phyloP scores from a whole-genome alignment of 148 eudicot species.

The Heliosperma pusillum region DNA sequence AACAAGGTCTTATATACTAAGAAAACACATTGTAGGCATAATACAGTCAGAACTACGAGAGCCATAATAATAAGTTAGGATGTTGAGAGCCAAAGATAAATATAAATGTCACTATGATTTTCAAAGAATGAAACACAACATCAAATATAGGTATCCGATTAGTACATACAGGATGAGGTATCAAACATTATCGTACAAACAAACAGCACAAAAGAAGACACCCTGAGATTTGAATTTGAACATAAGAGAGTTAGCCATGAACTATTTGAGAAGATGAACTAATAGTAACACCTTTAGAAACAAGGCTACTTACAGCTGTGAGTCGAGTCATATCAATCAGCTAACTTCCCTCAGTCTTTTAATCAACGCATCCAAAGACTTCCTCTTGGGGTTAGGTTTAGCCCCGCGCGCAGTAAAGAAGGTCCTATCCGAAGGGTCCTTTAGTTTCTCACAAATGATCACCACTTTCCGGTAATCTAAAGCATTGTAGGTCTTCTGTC shows the following conservation, averaged over 20 bases:
- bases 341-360: conserved; percentile 89
- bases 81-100: not conserved
- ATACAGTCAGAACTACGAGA: no score
- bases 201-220: conserved; percentile 9
- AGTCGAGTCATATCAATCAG: conserved; percentile 36
- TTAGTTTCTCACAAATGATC: conserved; percentile 73
- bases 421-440: conserved; percentile 77
- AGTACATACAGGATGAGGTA: conserved; percentile 44
- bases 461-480: conserved; percentile 88
- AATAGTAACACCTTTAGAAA: conserved; percentile 29
- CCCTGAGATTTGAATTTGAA: conserved; percentile 14
- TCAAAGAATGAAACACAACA: conserved; percentile 38
- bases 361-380: conserved; percentile 82
- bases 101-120: conserved; percentile 21
- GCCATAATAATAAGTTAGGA: not conserved
- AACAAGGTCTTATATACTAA: not conserved
- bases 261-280: conserved; percentile 23
- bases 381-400: conserved; percentile 79
- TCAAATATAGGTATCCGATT: conserved; percentile 25
- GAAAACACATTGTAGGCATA: not conserved
- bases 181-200: conserved; percentile 32
- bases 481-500: conserved; percentile 82
- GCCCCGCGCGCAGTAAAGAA: conserved; percentile 80
- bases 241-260: conserved; percentile 30
- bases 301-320: conserved; percentile 39